Evolutionary conservation across 345 rosid genomes (phyloP).

Genomic region (Salix viminalis): DNA sequence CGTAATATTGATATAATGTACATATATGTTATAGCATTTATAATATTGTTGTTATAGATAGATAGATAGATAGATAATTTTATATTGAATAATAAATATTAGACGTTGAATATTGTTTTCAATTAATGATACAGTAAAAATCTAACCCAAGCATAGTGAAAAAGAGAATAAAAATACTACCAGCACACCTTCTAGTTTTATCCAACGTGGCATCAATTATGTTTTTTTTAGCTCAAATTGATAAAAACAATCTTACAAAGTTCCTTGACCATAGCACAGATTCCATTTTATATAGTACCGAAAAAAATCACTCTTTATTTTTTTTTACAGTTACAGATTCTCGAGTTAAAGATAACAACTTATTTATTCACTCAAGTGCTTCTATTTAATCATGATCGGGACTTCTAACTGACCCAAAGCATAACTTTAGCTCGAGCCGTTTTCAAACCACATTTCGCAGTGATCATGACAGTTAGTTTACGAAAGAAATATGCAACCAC

Average conservation of each 20-base stretch:
- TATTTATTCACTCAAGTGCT: neutral
- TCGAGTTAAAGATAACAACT: no score
- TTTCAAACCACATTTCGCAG: neutral
- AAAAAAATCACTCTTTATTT: neutral
- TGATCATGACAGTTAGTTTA: neutral
- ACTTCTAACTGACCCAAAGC: neutral
- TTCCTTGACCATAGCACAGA: neutral
- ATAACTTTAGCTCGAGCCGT: neutral
- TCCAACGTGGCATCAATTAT: neutral
- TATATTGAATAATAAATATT: no score
- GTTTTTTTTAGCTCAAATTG: neutral
- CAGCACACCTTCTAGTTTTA: neutral
- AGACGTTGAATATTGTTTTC: no score
- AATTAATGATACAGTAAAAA: neutral
- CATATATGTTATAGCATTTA: no score
- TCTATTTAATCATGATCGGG: neutral
- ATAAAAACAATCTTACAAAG: neutral
- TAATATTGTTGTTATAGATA: no score
- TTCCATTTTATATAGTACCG: no score
- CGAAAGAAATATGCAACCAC: constrained; percentile 14
- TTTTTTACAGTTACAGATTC: neutral
- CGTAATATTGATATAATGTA: no score
- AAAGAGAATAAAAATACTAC: neutral
- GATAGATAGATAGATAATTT: no score
- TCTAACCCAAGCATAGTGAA: neutral